Percentiles rank a stretch among this genome's conserved stretches.
Evolutionary conservation across 2,329 filamentous ascomycete genomes (phyloP).

Genomic region (Phyllosticta paracitricarpa): DNA sequence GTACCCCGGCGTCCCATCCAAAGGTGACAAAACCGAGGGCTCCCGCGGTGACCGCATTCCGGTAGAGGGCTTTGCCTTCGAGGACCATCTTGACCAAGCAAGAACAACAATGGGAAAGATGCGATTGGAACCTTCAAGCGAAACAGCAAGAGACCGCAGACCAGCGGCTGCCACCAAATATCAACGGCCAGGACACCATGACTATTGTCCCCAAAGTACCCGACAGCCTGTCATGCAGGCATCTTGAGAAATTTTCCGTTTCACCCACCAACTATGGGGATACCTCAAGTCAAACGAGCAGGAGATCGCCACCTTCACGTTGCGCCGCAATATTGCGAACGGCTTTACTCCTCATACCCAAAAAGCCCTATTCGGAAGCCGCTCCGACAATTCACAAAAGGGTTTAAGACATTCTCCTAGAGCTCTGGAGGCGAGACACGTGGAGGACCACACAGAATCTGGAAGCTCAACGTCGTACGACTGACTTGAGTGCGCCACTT

Average conservation of each 20-base stretch:
- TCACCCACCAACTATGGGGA: background rate
- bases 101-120: background rate
- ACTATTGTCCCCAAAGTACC: background rate
- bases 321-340: background rate
- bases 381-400: background rate
- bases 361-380: background rate
- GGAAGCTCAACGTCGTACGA: background rate
- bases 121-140: background rate
- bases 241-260: background rate
- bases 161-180: background rate
- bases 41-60: constrained; percentile 7
- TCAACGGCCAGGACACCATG: background rate
- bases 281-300: background rate
- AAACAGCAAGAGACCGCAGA: background rate
- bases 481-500: background rate
- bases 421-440: background rate
- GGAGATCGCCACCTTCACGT: background rate
- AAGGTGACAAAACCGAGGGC: constrained; percentile 26
- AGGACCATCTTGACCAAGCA: constrained; percentile 5
- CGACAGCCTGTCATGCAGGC: background rate
- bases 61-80: constrained; percentile 6
- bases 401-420: background rate
- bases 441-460: background rate
- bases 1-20: constrained; percentile 27
- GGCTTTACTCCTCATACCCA: background rate